Base-by-base conservation (phyloP, 768 basidiomycete genomes). In the Boletus fagicola region DNA sequence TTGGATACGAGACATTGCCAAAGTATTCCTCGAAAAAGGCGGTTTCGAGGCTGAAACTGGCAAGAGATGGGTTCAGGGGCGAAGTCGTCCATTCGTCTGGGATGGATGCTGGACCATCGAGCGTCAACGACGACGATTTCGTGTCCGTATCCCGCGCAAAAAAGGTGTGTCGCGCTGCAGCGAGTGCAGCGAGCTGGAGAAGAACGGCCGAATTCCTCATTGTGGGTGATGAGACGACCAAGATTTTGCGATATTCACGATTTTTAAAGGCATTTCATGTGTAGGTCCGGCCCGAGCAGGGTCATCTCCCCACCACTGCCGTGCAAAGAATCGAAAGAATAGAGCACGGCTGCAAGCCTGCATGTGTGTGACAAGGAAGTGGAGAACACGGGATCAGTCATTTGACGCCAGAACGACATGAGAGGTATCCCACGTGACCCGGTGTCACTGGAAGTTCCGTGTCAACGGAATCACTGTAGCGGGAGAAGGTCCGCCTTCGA, bases 21-120 rank as follows among this genome's bases (percentile, higher is more conserved):
- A 80, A 62, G 58, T 76, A 82, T 54, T 76, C 76, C 51, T 79
- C 79, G 54, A 82, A 80, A 60, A 79, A 82, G 1, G 80, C 80
- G 0, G 79, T 82, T 68, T 83, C 81, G 49, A 83, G 77, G 59
- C 80, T 82, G 68, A 83, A 83, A 54, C 80, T 80, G 26, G 75
- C 80, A 26, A 83, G 67, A 11, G 78, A 69, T 1, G 77, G 30
- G 52, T 78, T 66, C 4, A 83, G 67, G 10, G 65, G 58, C 16
- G 76, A 72, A 5, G 81, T 82, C 0, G 80, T 80, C 62, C 62
- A 60, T 55, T 76, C 75, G 5, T 51, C 51, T 7, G 80, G 80
- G 24, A 81, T 74, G 4, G 71, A 68, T 3, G 78, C 62, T 16
- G 77, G 74, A n/a, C 79, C 79, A 43, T 61, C 36, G 5, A 82